Base-by-base conservation (phyloP, 106 monocot species). In the Gastrodia elata region DNA sequence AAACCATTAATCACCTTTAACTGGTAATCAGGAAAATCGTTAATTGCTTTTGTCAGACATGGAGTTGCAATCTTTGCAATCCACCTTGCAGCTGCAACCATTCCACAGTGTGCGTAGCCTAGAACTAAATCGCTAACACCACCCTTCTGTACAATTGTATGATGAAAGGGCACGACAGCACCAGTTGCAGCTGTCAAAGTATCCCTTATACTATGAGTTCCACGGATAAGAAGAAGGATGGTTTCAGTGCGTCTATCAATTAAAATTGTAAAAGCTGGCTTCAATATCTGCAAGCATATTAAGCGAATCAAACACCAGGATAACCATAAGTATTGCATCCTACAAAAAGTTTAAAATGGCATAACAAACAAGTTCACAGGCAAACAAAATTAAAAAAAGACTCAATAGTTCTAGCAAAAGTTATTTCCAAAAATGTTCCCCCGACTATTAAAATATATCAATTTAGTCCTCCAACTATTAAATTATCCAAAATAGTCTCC, bases 51-150 rank as follows among this genome's bases (percentile, higher is more conserved):
- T 27, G 78, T 64, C 11, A 97, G 92, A 83, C 88, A 83, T 81
- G 96, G 96, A 44, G 84, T 86, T 72, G 96, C 90, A 79, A 90
- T 82, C 78, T 92, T 97, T 25, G 92, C 88, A 76, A 92, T 97
- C 92, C 92, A 97, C 38, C 92, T 77, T 65, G 96, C 96, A 79
- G 96, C 96, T 40, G 92, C 96, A 80, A 97, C 92, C 96, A 92
- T 97, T 44, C 96, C 96, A 81, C 88, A 97, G 74, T 97, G 96
- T 10, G 92, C 96, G 82, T 97, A 97, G 0, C 96, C 96, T 49
- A 97, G 79, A 76, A 97, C 82, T 52, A 97, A 70, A 78, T 97
- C 77, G 65, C 87, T 86, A 57, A 97, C 82, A 69, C 96, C 92
- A 78, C 90, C 87, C 77, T 92, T 86, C 74, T 80, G 64, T 64